Evolutionary conservation across 257 asterid genomes (phyloP), one percentile per base, ranked within the genome.

Genomic region (Coffea canephora): DNA sequence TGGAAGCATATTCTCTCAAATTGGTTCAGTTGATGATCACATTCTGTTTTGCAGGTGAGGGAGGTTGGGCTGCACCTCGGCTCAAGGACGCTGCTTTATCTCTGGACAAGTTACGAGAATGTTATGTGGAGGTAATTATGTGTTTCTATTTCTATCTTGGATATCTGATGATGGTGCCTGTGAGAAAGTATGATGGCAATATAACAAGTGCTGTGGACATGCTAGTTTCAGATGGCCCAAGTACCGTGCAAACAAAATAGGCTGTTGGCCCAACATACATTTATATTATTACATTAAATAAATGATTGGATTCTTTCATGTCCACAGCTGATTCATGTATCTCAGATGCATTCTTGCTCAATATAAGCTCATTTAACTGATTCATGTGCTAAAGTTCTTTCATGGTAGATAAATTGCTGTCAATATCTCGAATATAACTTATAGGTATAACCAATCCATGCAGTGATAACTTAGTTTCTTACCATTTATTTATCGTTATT

Each of bases 51-150:
- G 76, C 84, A 95, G 99, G 99, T 74, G 90, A 87, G 81, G 85
- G 89, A 34, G 99, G 98, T 74, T 95, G 99, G 98, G 98, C 98
- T 79, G 98, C 98, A 70, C 97, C 99, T 80, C 92, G 99, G 78
- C 98, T 96, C 74, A 96, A 94, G 89, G 99, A 96, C 91, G 97
- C 99, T 78, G 89, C 88, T 82, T 88, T 96, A 69, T 92, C 99
- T 57, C 88, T 85, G 66, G 99, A 94, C 85, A 96, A 89, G 85
- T 86, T 94, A 80, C 97, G 96, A 49, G 99, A 94, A 87, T 74
- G 95, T 84, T 95, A 95, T 81, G 82, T 93, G 61, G 99, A 95
- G 97, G 98, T 95, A 75, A 49, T 84, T 43, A 77, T 14, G 21
- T 36, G 31, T 46, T 13, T 15, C 43, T 39, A 39, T 39, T 4